A percentile compares a stretch with the other conserved stretches of the same genome.
phyloP scores from a whole-genome alignment of 139 green algal genomes.

The Microglena sp. region DNA sequence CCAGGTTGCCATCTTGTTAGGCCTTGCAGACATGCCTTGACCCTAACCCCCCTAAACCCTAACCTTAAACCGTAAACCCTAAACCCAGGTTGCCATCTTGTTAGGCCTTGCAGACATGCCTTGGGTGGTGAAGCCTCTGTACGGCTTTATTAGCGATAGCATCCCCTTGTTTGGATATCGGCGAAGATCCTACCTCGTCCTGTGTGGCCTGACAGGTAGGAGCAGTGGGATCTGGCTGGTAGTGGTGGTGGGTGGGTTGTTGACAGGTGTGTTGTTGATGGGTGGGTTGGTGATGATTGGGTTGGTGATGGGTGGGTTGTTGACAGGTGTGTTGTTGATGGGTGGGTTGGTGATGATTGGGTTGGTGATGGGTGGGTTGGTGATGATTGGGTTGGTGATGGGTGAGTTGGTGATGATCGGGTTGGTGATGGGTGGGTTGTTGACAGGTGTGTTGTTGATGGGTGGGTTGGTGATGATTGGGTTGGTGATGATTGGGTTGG shows the following conservation, averaged over 20 bases:
- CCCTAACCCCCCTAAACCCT: neutral
- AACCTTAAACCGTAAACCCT: neutral
- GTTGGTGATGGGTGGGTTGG: no score
- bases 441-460: no score
- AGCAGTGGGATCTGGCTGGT: slow-evolving; percentile 13
- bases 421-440: no score
- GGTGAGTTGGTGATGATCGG: no score
- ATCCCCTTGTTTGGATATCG: slow-evolving; percentile 91
- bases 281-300: no score
- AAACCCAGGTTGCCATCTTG: slow-evolving; percentile 53
- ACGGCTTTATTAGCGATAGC: slow-evolving; percentile 84
- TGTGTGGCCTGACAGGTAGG: slow-evolving; percentile 55
- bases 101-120: slow-evolving; percentile 43
- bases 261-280: no score
- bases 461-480: no score
- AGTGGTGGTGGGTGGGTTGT: neutral
- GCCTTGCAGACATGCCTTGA: neutral
- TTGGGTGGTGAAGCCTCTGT: slow-evolving; percentile 93
- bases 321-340: no score
- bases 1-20: neutral
- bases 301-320: no score
- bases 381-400: no score
- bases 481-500: no score
- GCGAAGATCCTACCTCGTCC: slow-evolving; percentile 72
- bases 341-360: no score